Evolutionary conservation across 2,329 filamentous ascomycete genomes (phyloP).

Genomic region (Teratosphaeria zuluensis): DNA sequence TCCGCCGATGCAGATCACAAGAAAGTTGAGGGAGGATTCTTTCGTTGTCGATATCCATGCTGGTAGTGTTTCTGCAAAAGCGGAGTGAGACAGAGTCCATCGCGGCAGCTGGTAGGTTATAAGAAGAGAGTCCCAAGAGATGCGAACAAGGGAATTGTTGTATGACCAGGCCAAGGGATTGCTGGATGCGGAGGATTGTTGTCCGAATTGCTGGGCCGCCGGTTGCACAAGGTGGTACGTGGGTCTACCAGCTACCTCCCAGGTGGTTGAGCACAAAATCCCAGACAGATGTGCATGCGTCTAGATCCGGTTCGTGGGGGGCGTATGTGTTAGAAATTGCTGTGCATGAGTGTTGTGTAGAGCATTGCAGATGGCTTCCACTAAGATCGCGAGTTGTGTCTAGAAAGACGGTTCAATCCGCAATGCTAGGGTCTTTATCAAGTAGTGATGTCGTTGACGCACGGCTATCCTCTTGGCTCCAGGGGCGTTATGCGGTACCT

Average conservation of each 20-base stretch:
- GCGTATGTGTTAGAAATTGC: background rate
- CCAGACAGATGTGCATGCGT: background rate
- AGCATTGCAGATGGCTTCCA: background rate
- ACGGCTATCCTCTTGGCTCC: background rate
- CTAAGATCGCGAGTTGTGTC: background rate
- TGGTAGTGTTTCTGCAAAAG: background rate
- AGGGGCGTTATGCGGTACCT: background rate
- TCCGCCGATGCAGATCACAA: slow-evolving; percentile 5
- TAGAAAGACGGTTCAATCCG: background rate
- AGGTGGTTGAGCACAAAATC: background rate
- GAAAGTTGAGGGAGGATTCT: slow-evolving; percentile 1
- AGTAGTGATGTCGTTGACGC: slow-evolving; percentile 7
- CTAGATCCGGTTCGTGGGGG: background rate
- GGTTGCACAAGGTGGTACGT: background rate
- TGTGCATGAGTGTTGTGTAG: background rate
- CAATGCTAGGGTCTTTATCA: background rate
- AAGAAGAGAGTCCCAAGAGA: background rate
- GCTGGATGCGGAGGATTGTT: background rate
- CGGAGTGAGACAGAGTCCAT: background rate
- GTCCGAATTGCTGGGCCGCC: background rate
- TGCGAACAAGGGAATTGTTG: background rate
- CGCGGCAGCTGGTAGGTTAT: background rate
- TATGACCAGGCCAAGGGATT: background rate
- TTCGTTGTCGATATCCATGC: slow-evolving; percentile 2
- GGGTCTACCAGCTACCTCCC: background rate